Conservation (phyloP, 352 stramenopile species). For the Phytophthora pini region DNA sequence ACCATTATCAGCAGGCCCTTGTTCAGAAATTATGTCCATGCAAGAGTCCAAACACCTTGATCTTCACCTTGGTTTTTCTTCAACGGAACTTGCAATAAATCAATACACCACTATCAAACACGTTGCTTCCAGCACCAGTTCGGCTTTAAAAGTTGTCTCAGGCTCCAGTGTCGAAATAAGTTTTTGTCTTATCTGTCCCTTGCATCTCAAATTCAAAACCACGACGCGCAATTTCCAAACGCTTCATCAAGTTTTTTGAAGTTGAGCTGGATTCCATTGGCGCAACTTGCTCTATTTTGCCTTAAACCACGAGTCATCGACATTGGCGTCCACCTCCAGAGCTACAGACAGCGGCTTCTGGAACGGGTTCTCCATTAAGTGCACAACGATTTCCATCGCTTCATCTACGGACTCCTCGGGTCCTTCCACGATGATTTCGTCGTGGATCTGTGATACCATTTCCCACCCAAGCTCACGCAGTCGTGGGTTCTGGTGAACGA, state of each 20-base stretch:
- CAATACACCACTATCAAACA: constrained; percentile 17
- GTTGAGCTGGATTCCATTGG: too few species aligned
- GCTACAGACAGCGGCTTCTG: constrained; percentile 89
- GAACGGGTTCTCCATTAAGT: constrained; percentile 99
- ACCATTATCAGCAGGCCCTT: constrained; percentile 24
- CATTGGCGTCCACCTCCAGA: constrained; percentile 94
- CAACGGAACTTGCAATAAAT: constrained; percentile 27
- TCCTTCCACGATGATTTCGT: constrained; percentile 99
- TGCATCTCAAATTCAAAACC: constrained; percentile 30
- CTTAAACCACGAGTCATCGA: constrained; percentile 99
- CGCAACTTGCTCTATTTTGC: constrained; percentile 90
- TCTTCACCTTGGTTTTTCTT: constrained; percentile 10
- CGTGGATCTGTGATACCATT: constrained; percentile 99
- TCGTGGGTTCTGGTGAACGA: constrained; percentile 93
- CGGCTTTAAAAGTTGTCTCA: too few species aligned
- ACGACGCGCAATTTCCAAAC: constrained; percentile 1
- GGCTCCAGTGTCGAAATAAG: constrained; percentile 31
- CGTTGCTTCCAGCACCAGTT: too few species aligned
- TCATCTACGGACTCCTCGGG: constrained; percentile 97
- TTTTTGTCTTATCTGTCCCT: constrained; percentile 14
- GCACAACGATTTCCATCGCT: constrained; percentile 80
- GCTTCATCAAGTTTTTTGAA: constrained; percentile 15
- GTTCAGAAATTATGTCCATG: constrained; percentile 47
- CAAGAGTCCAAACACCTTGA: too few species aligned
- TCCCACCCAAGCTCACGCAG: constrained; percentile 97